phyloP scores from a whole-genome alignment of 1,284 basidiomycete species.

The Papiliotrema fonsecae region DNA sequence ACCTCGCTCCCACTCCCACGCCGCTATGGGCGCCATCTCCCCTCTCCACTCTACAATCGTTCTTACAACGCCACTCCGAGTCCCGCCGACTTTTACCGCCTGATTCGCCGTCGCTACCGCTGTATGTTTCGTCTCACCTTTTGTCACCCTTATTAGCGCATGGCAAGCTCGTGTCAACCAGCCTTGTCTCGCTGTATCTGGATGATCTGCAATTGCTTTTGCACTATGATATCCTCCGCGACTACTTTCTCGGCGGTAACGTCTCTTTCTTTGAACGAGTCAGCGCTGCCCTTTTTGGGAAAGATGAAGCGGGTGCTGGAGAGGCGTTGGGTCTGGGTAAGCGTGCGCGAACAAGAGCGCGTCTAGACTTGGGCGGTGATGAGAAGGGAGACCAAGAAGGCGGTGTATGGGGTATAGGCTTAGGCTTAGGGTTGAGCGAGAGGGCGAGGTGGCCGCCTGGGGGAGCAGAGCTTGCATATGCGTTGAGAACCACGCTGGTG shows the following conservation, averaged over 20 bases:
- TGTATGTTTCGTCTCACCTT: conserved; percentile 33
- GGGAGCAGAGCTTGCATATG: conserved; percentile 73
- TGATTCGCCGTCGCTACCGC: conserved; percentile 28
- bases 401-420: conserved; percentile 55
- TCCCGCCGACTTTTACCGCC: conserved; percentile 22
- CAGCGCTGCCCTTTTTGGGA: conserved; percentile 34
- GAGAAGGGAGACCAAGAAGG: conserved; percentile 4
- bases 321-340: conserved; percentile 31
- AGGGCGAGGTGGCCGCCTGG: conserved; percentile 75
- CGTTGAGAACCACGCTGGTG: conserved; percentile 54
- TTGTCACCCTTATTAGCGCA: conserved; percentile 35
- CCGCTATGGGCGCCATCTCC: conserved; percentile 28
- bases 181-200: conserved; percentile 40
- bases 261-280: conserved; percentile 36
- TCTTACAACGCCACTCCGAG: conserved; percentile 24
- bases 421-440: conserved; percentile 65
- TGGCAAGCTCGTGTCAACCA: conserved; percentile 30
- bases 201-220: conserved; percentile 38
- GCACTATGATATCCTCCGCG: conserved; percentile 38
- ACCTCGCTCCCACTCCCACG: conserved; percentile 7
- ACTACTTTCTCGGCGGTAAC: conserved; percentile 42
- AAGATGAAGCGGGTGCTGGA: conserved; percentile 28
- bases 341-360: conserved; percentile 32
- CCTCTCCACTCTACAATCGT: conserved; percentile 22
- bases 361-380: conserved; percentile 26